Percentiles rank a stretch among this genome's conserved stretches.
Evolutionary conservation across 495 filamentous ascomycete species (phyloP).

Genomic region (Lichina pygmaea): DNA sequence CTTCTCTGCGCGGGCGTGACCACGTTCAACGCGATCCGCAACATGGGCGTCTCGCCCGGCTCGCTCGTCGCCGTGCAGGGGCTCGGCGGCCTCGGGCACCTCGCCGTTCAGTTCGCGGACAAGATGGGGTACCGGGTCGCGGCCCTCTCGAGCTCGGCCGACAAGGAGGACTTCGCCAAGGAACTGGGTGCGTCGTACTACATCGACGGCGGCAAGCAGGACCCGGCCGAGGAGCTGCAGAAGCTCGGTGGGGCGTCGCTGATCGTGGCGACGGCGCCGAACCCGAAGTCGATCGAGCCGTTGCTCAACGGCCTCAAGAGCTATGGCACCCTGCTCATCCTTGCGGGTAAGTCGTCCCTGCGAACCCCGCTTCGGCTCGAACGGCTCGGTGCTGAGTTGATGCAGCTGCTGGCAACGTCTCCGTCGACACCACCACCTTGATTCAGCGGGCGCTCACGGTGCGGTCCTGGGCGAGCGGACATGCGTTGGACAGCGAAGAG

Average conservation of each 20-base stretch:
- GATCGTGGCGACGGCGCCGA: slow-evolving; percentile 37
- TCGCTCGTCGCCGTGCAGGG: slow-evolving; percentile 35
- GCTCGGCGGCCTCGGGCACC: slow-evolving; percentile 37
- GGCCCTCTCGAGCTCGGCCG: slow-evolving; percentile 26
- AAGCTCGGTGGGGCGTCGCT: slow-evolving; percentile 32
- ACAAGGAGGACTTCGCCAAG: slow-evolving; percentile 30
- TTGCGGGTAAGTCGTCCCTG: slow-evolving; percentile 18
- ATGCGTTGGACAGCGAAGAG: slow-evolving; percentile 37
- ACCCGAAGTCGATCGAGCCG: slow-evolving; percentile 21
- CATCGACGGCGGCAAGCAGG: slow-evolving; percentile 28
- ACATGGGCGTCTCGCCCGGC: slow-evolving; percentile 27
- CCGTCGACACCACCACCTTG: slow-evolving; percentile 21
- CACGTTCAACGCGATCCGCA: slow-evolving; percentile 42
- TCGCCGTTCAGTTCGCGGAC: slow-evolving; percentile 37
- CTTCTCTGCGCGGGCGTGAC: slow-evolving; percentile 49
- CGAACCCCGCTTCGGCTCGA: background rate
- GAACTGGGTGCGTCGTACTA: slow-evolving; percentile 41
- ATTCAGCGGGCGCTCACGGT: slow-evolving; percentile 24
- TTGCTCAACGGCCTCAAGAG: slow-evolving; percentile 27
- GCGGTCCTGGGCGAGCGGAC: slow-evolving; percentile 33
- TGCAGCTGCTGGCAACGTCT: slow-evolving; percentile 20
- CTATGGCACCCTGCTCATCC: slow-evolving; percentile 29
- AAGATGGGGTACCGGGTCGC: slow-evolving; percentile 39
- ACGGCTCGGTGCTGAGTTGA: background rate
- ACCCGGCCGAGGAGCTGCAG: slow-evolving; percentile 22